Evolutionary conservation across 2,329 filamentous ascomycete species (phyloP).

Genomic region (Purpureocillium lavendulum): DNA sequence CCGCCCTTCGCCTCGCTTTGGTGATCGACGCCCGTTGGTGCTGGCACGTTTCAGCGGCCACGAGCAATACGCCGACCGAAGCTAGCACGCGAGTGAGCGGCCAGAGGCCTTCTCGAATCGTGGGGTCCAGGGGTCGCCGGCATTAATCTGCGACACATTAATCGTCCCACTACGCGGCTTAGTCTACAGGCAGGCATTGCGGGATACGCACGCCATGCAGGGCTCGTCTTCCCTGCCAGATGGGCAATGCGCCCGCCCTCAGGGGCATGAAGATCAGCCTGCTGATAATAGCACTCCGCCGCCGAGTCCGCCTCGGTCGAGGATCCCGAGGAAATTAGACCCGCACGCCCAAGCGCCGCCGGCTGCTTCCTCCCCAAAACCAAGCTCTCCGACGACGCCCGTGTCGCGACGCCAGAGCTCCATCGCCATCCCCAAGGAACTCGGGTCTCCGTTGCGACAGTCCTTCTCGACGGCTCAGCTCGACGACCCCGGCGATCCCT

Average conservation of each 20-base stretch:
- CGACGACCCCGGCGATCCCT: constrained; percentile 1
- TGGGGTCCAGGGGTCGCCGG: no score
- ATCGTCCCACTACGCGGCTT: not conserved
- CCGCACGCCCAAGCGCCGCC: not conserved
- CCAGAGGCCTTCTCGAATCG: no score
- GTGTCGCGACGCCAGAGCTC: no score
- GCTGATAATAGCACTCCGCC: no score
- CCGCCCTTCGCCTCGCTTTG: no score
- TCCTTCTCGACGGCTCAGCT: constrained; percentile 1
- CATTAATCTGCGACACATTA: constrained; percentile 2
- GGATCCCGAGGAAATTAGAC: not conserved
- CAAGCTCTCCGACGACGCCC: no score
- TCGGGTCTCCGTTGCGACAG: not conserved
- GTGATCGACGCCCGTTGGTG: no score
- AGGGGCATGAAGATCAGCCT: constrained; percentile 5
- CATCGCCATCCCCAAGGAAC: not conserved
- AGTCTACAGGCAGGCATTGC: constrained; percentile 9
- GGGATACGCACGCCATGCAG: constrained; percentile 16
- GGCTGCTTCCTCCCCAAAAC: not conserved
- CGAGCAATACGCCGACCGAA: no score
- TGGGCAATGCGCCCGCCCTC: constrained; percentile 1
- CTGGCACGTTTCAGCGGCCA: no score
- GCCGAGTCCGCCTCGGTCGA: not conserved
- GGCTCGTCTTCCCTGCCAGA: constrained; percentile 4
- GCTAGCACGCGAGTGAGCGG: no score